A percentile compares a stretch with the other conserved stretches of the same genome.
Evolutionary conservation across 1,139 yeast genomes (phyloP).

Genomic region (Kodamaea sp.): DNA sequence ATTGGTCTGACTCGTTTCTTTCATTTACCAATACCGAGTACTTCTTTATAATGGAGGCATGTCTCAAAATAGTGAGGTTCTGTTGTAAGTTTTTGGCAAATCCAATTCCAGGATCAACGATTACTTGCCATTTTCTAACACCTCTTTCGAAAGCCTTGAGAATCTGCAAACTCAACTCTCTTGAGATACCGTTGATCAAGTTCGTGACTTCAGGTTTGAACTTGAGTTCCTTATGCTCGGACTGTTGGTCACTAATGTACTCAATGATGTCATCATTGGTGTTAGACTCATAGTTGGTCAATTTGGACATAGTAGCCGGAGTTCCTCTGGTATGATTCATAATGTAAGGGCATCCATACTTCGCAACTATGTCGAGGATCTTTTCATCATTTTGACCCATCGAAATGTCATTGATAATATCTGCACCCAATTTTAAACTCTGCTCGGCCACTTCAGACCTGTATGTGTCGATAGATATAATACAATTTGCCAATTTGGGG

Average conservation of each 20-base stretch:
- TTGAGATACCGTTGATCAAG: constrained; percentile 51
- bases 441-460: constrained; percentile 71
- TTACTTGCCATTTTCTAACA: constrained; percentile 84
- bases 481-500: constrained; percentile 37
- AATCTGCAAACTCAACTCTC: constrained; percentile 64
- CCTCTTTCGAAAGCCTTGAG: constrained; percentile 61
- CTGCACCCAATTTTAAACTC: constrained; percentile 77
- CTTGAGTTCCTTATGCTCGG: constrained; percentile 26
- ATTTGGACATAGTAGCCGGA: constrained; percentile 67
- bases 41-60: constrained; percentile 55
- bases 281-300: constrained; percentile 56
- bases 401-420: constrained; percentile 87
- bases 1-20: constrained; percentile 19
- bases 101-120: constrained; percentile 93
- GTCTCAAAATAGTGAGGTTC: constrained; percentile 64
- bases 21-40: constrained; percentile 39
- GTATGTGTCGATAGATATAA: constrained; percentile 84
- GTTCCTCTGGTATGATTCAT: constrained; percentile 86
- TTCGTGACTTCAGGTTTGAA: constrained; percentile 30
- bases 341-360: constrained; percentile 72
- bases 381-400: constrained; percentile 71
- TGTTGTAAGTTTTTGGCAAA: constrained; percentile 79
- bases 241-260: constrained; percentile 30
- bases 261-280: constrained; percentile 44
- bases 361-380: constrained; percentile 69